Evolutionary conservation across 768 basidiomycete species (phyloP), one percentile per base, ranked within the genome.

Genomic region (Gloeostereum incarnatum): DNA sequence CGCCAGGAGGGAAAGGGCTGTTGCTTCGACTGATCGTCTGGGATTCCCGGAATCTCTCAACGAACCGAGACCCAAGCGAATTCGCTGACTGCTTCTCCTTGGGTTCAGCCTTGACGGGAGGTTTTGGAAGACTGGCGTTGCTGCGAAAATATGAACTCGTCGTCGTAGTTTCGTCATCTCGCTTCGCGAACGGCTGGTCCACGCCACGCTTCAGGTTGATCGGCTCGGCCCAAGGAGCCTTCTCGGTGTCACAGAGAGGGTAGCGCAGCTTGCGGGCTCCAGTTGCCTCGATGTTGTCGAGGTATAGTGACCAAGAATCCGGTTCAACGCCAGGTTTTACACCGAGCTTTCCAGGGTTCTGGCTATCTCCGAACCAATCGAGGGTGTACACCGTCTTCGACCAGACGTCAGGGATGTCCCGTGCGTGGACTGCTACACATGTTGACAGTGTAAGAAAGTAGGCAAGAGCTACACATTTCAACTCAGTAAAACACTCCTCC

Each of bases 401-500:
- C 80, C 80, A 84, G 38, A 85, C 59, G 31, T 59, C 56, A 6
- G 69, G 63, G 44, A 70, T 52, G 7, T 48, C 45, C 35, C 48
- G 47, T 18, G 56, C 50, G 46, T 84, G 80, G 2, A 64, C 50
- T n/a, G n/a, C n/a, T n/a, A n/a, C n/a, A n/a, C 46, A 71, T 53
- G 16, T 68, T 51, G 38, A 65, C 52, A 40, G 72, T 56, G 48
- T 69, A 62, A 18, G 84, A 58, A 3, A 62, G 49, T 45, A 82
- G 60, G 48, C 75, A 76, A 47, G 84, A 81, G 7, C 62, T 50
- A 7, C 77, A 46, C 29, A 70, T 74, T 78, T 39, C 13, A 22
- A 40, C 13, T 17, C 4, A 17, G 23, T 16, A 19, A 16, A 11
- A 20, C 26, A 40, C 31, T 17, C 30, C 6, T 21, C 11, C 3